Evolutionary conservation across 148 eudicot species (phyloP), one percentile per base, ranked within the genome.

Genomic region (Rhododendron ovatum): DNA sequence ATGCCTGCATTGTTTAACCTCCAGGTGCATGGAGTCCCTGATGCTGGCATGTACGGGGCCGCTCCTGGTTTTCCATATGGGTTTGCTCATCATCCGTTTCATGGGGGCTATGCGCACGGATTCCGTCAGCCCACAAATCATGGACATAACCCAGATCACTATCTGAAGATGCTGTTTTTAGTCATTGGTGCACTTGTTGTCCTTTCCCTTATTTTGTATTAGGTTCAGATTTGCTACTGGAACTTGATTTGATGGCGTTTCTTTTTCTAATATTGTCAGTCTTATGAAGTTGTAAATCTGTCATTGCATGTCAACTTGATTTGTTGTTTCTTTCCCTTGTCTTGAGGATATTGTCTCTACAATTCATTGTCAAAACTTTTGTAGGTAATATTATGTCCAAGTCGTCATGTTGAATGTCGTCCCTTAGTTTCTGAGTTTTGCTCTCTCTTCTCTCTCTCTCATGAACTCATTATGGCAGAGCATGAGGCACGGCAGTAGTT

Each of bases 1-100:
- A 87, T 94, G 59, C 95, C 95, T 0, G 92, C 95, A 15, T 80
- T 93, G 74, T 93, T 94, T 73, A 94, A 92, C 89, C 86, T 94
- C 82, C 94, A 94, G 78, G 88, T 94, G 87, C 93, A 94, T 85
- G 93, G 95, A 59, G 90, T 90, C 73, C 92, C 96, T 6, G 89
- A 83, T 85, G 85, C 90, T 51, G 65, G 89, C 43, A 87, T 91
- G 91, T 92, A 91, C 78, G 94, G 95, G 22, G 84, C 86, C 1
- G 88, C 88, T 61, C 86, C 85, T n/a, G 89, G 84, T 51, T 86
- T 88, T 84, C 92, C 90, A 0, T 88, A 83, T 78, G 91, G 88
- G 47, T 85, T 84, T 84, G 26, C 87, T 17, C 87, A 75, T 71
- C 76, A 88, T 85, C 59, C 90, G 30, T 88, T 85, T 53, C 91